phyloP scores from a whole-genome alignment of 768 basidiomycete species.

The Suillus clintonianus region DNA sequence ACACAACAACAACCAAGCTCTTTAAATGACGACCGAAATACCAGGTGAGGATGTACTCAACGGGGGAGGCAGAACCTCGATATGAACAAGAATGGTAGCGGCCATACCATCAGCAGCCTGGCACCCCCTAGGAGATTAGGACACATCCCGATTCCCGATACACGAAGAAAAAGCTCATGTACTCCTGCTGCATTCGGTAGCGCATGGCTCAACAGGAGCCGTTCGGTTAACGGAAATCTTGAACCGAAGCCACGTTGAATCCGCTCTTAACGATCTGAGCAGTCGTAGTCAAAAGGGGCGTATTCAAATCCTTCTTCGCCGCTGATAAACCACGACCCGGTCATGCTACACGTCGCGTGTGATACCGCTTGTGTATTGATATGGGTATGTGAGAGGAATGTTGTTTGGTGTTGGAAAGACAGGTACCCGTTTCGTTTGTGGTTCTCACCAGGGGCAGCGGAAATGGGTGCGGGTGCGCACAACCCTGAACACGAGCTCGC shows the following conservation, averaged over 20 bases:
- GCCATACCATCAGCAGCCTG: not conserved
- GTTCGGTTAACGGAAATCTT: conserved; percentile 29
- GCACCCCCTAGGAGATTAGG: not conserved
- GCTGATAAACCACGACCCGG: conserved; percentile 89
- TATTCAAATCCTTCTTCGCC: conserved; percentile 61
- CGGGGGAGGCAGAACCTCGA: conserved; percentile 17
- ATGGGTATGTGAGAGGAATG: conserved; percentile 75
- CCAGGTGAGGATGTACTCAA: conserved; percentile 36
- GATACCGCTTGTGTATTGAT: conserved; percentile 71
- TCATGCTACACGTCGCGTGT: conserved; percentile 86
- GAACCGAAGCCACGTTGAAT: conserved; percentile 23
- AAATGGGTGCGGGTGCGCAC: too few relatives aligned
- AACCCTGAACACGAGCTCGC: conserved; percentile 70
- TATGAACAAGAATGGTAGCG: conserved; percentile 18
- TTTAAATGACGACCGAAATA: conserved; percentile 27
- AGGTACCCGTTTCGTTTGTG: conserved; percentile 47
- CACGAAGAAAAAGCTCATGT: conserved; percentile 17
- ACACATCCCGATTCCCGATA: conserved; percentile 19
- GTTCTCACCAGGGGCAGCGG: too few relatives aligned
- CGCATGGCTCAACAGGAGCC: conserved; percentile 30
- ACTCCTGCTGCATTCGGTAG: conserved; percentile 11
- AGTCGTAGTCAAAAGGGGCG: conserved; percentile 9
- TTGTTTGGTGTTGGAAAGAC: conserved; percentile 70
- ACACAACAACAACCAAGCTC: conserved; percentile 20
- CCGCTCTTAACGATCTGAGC: conserved; percentile 37